These are phyloP conservation scores for Phytophthora sojae DNA, from an alignment of 352 stramenopile genomes.

Conservation along the genomic window DNA sequence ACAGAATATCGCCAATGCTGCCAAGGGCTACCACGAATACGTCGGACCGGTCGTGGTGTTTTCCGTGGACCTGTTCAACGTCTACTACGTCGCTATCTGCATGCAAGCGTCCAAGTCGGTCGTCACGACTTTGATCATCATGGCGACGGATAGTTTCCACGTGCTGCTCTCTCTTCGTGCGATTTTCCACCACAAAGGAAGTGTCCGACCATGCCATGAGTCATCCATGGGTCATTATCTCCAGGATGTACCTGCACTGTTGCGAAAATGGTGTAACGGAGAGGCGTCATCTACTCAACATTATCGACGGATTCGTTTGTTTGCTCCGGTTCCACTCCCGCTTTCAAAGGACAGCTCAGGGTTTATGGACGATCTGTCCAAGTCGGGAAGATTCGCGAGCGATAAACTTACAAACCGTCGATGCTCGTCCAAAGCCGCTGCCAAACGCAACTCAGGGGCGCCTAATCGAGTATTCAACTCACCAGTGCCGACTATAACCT, in stretches of 20 bases:
- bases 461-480: background rate
- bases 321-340: background rate
- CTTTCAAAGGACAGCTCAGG: background rate
- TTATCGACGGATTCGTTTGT: background rate
- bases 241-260: background rate
- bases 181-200: constrained; percentile 6
- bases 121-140: constrained; percentile 14
- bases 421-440: background rate
- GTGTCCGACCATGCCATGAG: background rate
- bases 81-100: constrained; percentile 35
- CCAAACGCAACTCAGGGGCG: background rate
- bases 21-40: constrained; percentile 26
- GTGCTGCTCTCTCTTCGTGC: constrained; percentile 13
- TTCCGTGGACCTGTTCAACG: constrained; percentile 39
- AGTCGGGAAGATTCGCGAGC: background rate
- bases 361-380: background rate
- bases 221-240: background rate
- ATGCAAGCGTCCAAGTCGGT: constrained; percentile 32
- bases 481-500: background rate
- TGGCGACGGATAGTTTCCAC: constrained; percentile 11
- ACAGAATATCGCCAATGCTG: constrained; percentile 22
- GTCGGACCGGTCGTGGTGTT: constrained; percentile 31
- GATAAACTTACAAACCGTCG: constrained; percentile 4
- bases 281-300: background rate
- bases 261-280: background rate